Evolutionary conservation across 2,329 filamentous ascomycete genomes (phyloP).

Genomic region (Calonectria fujianensis): DNA sequence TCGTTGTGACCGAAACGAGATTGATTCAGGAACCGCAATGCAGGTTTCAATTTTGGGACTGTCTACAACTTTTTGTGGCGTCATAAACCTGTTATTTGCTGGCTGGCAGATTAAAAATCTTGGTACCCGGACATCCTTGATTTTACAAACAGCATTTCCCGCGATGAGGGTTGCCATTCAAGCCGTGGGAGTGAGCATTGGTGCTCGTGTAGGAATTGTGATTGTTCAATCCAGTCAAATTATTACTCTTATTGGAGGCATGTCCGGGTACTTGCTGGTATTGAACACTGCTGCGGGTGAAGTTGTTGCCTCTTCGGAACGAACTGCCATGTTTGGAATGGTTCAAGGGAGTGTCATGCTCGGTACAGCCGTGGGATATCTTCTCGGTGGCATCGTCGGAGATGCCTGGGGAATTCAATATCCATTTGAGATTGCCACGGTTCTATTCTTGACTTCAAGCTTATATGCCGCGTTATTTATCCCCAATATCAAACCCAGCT

Average conservation of each 20-base stretch:
- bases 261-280: background rate
- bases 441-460: background rate
- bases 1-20: background rate
- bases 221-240: background rate
- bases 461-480: background rate
- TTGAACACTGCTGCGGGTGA: conserved; percentile 1
- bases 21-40: background rate
- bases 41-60: conserved; percentile 1
- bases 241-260: background rate
- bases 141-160: background rate
- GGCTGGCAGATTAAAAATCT: conserved; percentile 11
- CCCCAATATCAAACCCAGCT: no score
- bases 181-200: background rate
- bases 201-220: background rate
- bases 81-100: background rate
- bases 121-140: no score
- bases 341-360: conserved; percentile 13
- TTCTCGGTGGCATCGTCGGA: background rate
- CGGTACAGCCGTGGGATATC: conserved; percentile 5
- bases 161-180: background rate
- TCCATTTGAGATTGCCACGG: background rate
- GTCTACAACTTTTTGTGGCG: background rate
- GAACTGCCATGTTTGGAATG: conserved; percentile 6
- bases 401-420: no score
- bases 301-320: background rate